phyloP scores from a whole-genome alignment of 768 basidiomycete genomes.

The Pulveroboletus sp. region DNA sequence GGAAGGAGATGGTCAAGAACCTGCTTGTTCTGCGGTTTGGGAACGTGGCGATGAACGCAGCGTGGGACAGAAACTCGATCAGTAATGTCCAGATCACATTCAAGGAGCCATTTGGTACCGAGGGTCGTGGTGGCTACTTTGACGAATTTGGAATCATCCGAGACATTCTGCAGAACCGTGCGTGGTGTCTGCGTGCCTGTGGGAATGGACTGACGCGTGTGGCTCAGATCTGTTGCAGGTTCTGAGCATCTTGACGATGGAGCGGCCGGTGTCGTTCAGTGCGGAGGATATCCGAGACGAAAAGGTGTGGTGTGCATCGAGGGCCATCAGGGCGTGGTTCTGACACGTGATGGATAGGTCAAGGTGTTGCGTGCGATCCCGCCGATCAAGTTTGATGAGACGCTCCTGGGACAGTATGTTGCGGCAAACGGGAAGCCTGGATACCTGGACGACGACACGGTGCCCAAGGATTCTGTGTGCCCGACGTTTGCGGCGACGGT shows the following conservation, averaged over 20 bases:
- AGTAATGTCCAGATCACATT: constrained; percentile 98
- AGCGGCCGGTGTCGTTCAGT: constrained; percentile 95
- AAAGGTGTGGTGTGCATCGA: constrained; percentile 57
- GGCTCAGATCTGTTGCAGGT: constrained; percentile 88
- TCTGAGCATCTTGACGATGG: constrained; percentile 94
- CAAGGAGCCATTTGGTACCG: constrained; percentile 99
- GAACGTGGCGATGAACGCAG: constrained; percentile 83
- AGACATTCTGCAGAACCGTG: constrained; percentile 97
- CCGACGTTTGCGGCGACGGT: constrained; percentile 93
- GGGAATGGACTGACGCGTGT: constrained; percentile 18
- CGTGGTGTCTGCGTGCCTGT: constrained; percentile 35
- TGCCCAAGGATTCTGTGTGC: constrained; percentile 87
- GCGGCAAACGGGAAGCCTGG: constrained; percentile 91
- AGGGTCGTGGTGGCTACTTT: constrained; percentile 99
- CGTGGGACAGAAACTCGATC: constrained; percentile 96
- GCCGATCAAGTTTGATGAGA: constrained; percentile 72
- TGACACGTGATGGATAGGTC: constrained; percentile 53
- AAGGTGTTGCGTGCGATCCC: constrained; percentile 94
- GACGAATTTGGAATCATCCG: constrained; percentile 99
- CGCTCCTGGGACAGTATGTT: constrained; percentile 93
- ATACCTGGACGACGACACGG: constrained; percentile 96
- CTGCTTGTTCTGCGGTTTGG: constrained; percentile 93
- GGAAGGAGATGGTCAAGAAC: constrained; percentile 99
- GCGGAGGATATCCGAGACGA: constrained; percentile 98
- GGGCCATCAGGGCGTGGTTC: constrained; percentile 5